A percentile compares a stretch with the other conserved stretches of the same genome.
These are phyloP conservation scores for Halophytophthora polymorphica DNA, from an alignment of 352 stramenopile species.

Conservation along the genomic window DNA sequence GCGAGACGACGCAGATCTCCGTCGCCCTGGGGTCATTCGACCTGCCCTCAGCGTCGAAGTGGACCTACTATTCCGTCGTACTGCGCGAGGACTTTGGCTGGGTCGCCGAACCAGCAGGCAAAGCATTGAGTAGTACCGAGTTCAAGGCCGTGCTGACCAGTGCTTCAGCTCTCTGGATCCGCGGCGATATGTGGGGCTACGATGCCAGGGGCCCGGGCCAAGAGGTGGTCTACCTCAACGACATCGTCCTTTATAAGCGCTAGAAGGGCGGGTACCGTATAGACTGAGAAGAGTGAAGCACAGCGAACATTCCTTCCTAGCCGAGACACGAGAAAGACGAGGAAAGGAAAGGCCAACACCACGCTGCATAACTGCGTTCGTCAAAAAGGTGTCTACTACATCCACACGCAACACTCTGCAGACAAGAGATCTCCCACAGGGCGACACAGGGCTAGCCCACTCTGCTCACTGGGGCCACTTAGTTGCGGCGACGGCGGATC, in stretches of 20 bases:
- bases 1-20: slow-evolving; percentile 31
- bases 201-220: slow-evolving; percentile 41
- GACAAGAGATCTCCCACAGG: too few species aligned
- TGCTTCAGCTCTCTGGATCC: slow-evolving; percentile 50
- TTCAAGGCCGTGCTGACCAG: slow-evolving; percentile 33
- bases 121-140: slow-evolving; percentile 14
- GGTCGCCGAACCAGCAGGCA: slow-evolving; percentile 53
- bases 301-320: too few species aligned
- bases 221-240: slow-evolving; percentile 74
- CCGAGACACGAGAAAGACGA: too few species aligned
- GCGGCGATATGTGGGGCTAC: slow-evolving; percentile 64
- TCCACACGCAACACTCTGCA: neutral
- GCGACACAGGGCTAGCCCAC: too few species aligned
- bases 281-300: neutral
- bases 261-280: slow-evolving; percentile 11
- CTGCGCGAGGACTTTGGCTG: slow-evolving; percentile 77
- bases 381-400: too few species aligned
- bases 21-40: slow-evolving; percentile 50
- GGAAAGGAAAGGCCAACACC: too few species aligned
- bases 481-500: slow-evolving; percentile 24
- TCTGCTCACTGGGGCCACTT: too few species aligned
- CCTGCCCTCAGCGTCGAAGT: slow-evolving; percentile 32
- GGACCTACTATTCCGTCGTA: slow-evolving; percentile 63
- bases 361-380: too few species aligned
- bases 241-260: slow-evolving; percentile 42